Conservation (phyloP, 176 grass and related monocot genomes). For the Poa pratensis region DNA sequence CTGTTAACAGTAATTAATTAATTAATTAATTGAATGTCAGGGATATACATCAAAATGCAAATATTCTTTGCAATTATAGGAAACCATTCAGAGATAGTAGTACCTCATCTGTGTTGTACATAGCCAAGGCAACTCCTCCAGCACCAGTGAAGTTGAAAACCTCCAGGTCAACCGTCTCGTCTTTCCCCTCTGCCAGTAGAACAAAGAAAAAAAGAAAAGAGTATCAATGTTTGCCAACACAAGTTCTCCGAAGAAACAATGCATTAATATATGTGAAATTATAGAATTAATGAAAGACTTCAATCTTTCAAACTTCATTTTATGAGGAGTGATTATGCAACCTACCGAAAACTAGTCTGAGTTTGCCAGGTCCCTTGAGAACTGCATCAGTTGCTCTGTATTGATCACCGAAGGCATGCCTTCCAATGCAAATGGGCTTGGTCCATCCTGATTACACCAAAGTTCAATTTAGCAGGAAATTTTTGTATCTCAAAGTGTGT, state of each 20-base stretch:
- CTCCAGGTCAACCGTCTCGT: conserved; percentile 76
- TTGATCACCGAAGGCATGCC: conserved; percentile 98
- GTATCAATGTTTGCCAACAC: conserved; percentile 31
- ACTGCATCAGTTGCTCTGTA: conserved; percentile 95
- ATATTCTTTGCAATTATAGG: conserved; percentile 23
- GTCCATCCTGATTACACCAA: conserved; percentile 80
- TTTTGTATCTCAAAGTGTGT: conserved; percentile 15
- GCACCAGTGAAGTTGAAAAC: conserved; percentile 96
- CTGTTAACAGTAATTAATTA: conserved; percentile 49
- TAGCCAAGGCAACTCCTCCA: conserved; percentile 91
- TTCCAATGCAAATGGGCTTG: conserved; percentile 99
- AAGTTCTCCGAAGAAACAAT: conserved; percentile 31
- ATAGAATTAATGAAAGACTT: conserved; percentile 9
- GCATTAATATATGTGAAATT: conserved; percentile 1
- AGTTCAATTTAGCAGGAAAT: conserved; percentile 33
- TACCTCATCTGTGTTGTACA: conserved; percentile 99
- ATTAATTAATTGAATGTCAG: conserved; percentile 16
- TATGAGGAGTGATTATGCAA: background rate
- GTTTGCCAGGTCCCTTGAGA: conserved; percentile 95
- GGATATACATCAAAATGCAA: conserved; percentile 4
- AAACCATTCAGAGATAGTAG: conserved; percentile 7
- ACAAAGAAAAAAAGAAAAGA: conserved; percentile 25
- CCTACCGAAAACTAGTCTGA: conserved; percentile 96
- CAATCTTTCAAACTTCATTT: conserved; percentile 5
- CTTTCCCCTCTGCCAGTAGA: conserved; percentile 73